phyloP scores from a whole-genome alignment of 495 filamentous ascomycete genomes.

The Penicillium simplicissimum region DNA sequence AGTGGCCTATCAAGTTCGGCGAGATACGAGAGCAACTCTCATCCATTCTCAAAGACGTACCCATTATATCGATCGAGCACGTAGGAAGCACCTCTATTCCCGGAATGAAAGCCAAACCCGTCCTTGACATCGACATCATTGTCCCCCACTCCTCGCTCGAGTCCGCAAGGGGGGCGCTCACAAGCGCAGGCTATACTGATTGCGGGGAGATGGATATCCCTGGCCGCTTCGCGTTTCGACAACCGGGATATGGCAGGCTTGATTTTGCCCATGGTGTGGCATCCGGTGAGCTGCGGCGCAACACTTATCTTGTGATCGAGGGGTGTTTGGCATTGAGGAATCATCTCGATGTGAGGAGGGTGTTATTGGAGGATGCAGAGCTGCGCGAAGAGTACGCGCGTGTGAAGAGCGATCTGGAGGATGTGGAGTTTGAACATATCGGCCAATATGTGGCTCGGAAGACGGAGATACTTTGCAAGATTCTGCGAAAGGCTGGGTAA shows the following conservation, averaged over 20 bases:
- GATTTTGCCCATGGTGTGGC: neutral
- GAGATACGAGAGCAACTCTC: neutral
- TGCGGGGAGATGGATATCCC: neutral
- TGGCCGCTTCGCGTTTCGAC: neutral
- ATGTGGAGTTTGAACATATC: slow-evolving; percentile 6
- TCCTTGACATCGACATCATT: slow-evolving; percentile 17
- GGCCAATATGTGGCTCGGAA: slow-evolving; percentile 9
- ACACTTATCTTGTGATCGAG: slow-evolving; percentile 11
- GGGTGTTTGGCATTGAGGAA: slow-evolving; percentile 10
- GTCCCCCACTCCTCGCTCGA: slow-evolving; percentile 1
- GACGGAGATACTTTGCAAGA: slow-evolving; percentile 9
- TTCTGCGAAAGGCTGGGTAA: slow-evolving; percentile 12
- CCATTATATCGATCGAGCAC: slow-evolving; percentile 11
- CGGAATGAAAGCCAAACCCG: slow-evolving; percentile 8
- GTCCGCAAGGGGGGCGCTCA: neutral
- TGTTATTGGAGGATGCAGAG: slow-evolving; percentile 5
- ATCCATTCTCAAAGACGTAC: neutral
- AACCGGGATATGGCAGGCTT: neutral
- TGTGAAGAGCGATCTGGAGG: slow-evolving; percentile 5
- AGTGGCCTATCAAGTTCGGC: neutral
- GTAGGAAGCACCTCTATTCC: slow-evolving; percentile 14
- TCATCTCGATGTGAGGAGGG: slow-evolving; percentile 12
- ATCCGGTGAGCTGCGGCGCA: neutral
- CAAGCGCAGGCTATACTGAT: neutral
- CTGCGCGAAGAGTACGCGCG: slow-evolving; percentile 11